These are phyloP conservation scores for Xylona heveae DNA, from an alignment of 495 filamentous ascomycete species.

Conservation along the genomic window DNA sequence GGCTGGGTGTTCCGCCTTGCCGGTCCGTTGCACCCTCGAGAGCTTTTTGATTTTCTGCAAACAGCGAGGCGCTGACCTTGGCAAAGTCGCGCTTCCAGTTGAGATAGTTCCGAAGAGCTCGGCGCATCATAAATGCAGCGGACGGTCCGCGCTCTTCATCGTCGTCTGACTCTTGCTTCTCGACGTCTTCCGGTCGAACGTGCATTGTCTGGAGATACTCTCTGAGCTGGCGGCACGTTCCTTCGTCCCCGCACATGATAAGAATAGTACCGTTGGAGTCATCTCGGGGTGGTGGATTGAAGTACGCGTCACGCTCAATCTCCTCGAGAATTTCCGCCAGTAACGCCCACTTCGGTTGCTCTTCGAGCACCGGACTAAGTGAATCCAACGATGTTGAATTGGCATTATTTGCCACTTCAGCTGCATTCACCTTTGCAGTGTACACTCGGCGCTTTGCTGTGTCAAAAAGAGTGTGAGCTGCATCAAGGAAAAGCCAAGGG, in stretches of 20 bases:
- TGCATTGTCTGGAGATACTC: slow-evolving; percentile 88
- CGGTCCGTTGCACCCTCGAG: slow-evolving; percentile 37
- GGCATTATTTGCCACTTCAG: slow-evolving; percentile 14
- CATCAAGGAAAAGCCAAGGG: slow-evolving; percentile 92
- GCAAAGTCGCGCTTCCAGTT: slow-evolving; percentile 83
- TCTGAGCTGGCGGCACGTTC: slow-evolving; percentile 71
- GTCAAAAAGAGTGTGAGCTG: slow-evolving; percentile 82
- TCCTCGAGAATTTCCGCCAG: slow-evolving; percentile 76
- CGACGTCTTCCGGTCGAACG: slow-evolving; percentile 37
- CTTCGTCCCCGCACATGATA: slow-evolving; percentile 85
- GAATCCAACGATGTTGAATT: slow-evolving; percentile 47
- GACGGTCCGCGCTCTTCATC: slow-evolving; percentile 26
- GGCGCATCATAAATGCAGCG: slow-evolving; percentile 70
- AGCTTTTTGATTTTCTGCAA: slow-evolving; percentile 60
- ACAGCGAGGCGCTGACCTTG: slow-evolving; percentile 54
- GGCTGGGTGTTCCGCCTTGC: slow-evolving; percentile 15
- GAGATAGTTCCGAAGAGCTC: slow-evolving; percentile 70
- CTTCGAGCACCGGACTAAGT: slow-evolving; percentile 78
- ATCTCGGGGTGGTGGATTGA: slow-evolving; percentile 52
- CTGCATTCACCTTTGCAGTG: slow-evolving; percentile 35
- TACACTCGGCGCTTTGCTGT: slow-evolving; percentile 86
- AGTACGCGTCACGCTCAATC: slow-evolving; percentile 78
- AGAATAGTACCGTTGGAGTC: slow-evolving; percentile 79
- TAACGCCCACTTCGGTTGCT: slow-evolving; percentile 82
- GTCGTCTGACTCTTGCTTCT: slow-evolving; percentile 13